A percentile compares a stretch with the other conserved stretches of the same genome.
phyloP scores from a whole-genome alignment of 2,329 filamentous ascomycete species.

The Ceratocystiopsis minuta region DNA sequence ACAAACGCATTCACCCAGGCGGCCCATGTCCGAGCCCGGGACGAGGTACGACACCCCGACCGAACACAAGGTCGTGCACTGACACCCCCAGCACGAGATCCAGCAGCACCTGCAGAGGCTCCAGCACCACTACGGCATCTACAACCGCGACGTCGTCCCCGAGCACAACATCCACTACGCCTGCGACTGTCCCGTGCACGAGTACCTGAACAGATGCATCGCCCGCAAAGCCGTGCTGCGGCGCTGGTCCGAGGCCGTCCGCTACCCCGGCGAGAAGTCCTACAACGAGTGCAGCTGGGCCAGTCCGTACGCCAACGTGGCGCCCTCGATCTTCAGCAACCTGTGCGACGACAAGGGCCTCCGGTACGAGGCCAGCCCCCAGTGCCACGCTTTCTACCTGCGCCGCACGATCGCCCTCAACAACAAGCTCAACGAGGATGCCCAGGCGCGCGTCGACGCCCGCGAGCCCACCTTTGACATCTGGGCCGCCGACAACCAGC shows the following conservation, averaged over 20 bases:
- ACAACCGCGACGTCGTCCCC: conserved; percentile 27
- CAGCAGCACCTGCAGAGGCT: conserved; percentile 22
- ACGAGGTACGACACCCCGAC: conserved; percentile 1
- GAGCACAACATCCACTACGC: conserved; percentile 23
- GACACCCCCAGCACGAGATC: conserved; percentile 21
- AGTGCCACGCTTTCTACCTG: too few species aligned
- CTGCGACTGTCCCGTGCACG: conserved; percentile 23
- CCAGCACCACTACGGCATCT: conserved; percentile 21
- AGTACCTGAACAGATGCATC: conserved; percentile 19
- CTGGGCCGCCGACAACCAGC: not conserved
- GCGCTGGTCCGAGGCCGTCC: conserved; percentile 25
- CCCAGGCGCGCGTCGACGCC: conserved; percentile 2
- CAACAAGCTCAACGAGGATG: conserved; percentile 4
- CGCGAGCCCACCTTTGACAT: conserved; percentile 4
- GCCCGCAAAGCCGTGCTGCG: conserved; percentile 20
- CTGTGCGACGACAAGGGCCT: conserved; percentile 1
- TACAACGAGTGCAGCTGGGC: conserved; percentile 5
- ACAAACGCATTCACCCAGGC: conserved; percentile 2
- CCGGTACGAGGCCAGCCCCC: not conserved
- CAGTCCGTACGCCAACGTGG: conserved; percentile 2
- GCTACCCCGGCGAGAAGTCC: conserved; percentile 22
- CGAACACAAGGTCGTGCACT: not conserved
- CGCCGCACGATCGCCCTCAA: conserved; percentile 1
- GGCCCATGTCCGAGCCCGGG: not conserved
- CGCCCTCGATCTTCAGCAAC: conserved; percentile 8